Base-by-base conservation (phyloP, 116 monocot species). In the Dioscorea cayenensis region DNA sequence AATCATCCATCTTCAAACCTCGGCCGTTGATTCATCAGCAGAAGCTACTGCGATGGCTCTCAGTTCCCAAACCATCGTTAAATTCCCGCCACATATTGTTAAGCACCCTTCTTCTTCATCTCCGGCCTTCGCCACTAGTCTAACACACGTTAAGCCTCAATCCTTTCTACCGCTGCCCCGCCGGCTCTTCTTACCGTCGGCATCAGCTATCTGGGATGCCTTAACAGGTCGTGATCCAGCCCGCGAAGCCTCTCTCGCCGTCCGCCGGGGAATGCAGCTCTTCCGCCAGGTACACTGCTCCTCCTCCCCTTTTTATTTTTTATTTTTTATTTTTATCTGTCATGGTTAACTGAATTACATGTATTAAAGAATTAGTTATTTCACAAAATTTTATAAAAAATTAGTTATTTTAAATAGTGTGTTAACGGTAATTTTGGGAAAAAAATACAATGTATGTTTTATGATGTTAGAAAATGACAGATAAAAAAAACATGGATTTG, bases 241-340 rank as follows among this genome's bases (percentile, higher is more conserved):
- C 7, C 77, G 79, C 16, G 92, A 84, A 8, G 87, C 92, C 43
- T 71, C 80, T 48, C 21, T 82, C 28, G 83, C 92, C 61, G 77
- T 95, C 67, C 87, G 92, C 61, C 80, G 87, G 7, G 95, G 95
- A 37, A 92, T 95, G 95, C 71, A 64, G 51, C 90, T 92, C 66
- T 95, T 95, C 75, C 76, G 90, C 18, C 82, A 92, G 92, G 95
- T 91, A 62, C 3, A 6, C 36, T 7, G 16, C 17, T 21, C 51
- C 51, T 18, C 22, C 27, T 36, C 19, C 51, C 22, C 60, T 17
- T 22, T 25, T 49, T 63, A n/a, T 25, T 25, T 25, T 25, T 25
- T 25, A 0, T 25, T 25, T 25, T 0, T 25, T 25, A 0, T 25
- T 25, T 25, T n/a, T n/a, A n/a, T n/a, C n/a, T n/a, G n/a, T n/a